These are phyloP conservation scores for Tanacetum coccineum DNA, from an alignment of 129 eudicot genomes.

Conservation along the genomic window DNA sequence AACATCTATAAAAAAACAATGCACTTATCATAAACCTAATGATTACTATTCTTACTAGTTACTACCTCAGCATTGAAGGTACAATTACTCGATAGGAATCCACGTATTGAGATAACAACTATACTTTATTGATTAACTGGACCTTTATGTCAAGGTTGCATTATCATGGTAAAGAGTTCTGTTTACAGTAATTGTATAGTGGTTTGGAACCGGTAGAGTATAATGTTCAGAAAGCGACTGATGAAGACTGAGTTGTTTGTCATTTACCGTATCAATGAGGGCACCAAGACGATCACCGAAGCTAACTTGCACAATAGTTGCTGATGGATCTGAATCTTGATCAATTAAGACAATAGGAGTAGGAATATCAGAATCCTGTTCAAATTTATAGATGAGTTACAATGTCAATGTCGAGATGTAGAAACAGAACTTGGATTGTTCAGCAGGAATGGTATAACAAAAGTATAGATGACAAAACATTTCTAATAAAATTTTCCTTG, in stretches of 20 bases:
- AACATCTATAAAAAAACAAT: background rate
- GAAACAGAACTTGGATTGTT: conserved; percentile 11
- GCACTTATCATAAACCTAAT: too few species aligned
- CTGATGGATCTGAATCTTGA: conserved; percentile 79
- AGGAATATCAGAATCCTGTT: conserved; percentile 69
- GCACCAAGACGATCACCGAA: conserved; percentile 98
- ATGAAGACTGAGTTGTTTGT: background rate
- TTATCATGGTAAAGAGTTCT: conserved; percentile 11
- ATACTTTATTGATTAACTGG: background rate
- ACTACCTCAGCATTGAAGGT: conserved; percentile 12
- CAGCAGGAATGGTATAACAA: background rate
- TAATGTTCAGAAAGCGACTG: background rate
- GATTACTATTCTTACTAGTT: too few species aligned
- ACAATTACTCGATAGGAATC: conserved; percentile 2
- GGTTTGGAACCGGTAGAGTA: conserved; percentile 4
- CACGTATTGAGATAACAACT: background rate
- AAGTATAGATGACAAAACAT: conserved; percentile 2
- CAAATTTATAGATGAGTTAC: conserved; percentile 36
- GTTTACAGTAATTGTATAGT: too few species aligned
- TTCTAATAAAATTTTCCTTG: background rate
- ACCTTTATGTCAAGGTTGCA: conserved; percentile 9
- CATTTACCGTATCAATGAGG: conserved; percentile 83
- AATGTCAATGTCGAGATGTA: conserved; percentile 13
- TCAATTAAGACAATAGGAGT: conserved; percentile 79
- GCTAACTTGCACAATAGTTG: conserved; percentile 85